Base-by-base conservation (phyloP, 2,329 filamentous ascomycete species). In the Colletotrichum graminicola region DNA sequence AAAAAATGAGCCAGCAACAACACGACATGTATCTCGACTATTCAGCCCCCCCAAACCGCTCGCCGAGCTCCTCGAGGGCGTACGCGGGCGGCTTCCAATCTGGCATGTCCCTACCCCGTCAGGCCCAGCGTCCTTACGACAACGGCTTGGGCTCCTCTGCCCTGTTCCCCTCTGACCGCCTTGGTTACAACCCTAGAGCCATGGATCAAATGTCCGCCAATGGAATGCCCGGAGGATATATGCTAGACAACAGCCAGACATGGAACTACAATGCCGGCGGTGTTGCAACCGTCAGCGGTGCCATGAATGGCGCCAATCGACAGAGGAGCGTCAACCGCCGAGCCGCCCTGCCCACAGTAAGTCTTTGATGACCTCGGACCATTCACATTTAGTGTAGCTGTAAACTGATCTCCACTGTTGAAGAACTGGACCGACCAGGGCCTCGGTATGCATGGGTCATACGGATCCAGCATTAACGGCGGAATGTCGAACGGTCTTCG, bases 111-210 rank as follows among this genome's bases (percentile, higher is more conserved):
- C 78, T 85, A 16, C 83, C 83, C 16, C 78, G 83, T 36, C 83
- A 85, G 79, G 85, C 90, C 54, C 95, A 94, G 76, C 89, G 94
- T 76, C 92, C 93, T 75, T 93, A 95, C 79, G 94, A 97, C 78
- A 89, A 87, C 72, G 89, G 90, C 67, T 87, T 94, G 78, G 82
- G 81, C 52, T 83, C 84, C 0, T 88, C 90, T 61, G 89, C 89
- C 70, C 85, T 95, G 63, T 97, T 95, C 81, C 85, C 87, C 21
- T 86, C 88, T 62, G 93, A 96, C 82, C 82, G 92, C 85, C 82
- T 90, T 85, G 78, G 86, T 86, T 84, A 83, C 76, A 89, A 86
- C 67, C 84, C 84, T 63, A 92, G 93, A 74, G 88, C 86, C 69
- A 86, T 89, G 76, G 88, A 85, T 68, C 80, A 80, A 76, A 81